These are phyloP conservation scores for Penicillium soppii DNA, from an alignment of 495 filamentous ascomycete genomes.

Conservation along the genomic window DNA sequence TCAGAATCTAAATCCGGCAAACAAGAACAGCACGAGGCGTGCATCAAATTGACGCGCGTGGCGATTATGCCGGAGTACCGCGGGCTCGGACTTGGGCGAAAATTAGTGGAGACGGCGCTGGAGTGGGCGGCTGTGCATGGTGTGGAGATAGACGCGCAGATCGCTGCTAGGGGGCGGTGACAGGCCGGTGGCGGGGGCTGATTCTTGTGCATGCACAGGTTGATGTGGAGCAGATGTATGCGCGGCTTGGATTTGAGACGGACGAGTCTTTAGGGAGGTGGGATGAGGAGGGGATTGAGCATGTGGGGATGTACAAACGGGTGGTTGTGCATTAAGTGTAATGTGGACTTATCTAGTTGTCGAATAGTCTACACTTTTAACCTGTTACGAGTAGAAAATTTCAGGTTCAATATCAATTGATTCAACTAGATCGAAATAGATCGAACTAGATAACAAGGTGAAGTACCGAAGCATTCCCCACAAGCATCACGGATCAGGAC, in stretches of 20 bases:
- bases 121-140: conserved; percentile 61
- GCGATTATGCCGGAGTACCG: conserved; percentile 64
- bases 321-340: conserved; percentile 18
- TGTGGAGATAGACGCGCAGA: conserved; percentile 37
- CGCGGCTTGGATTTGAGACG: conserved; percentile 62
- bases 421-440: conserved; percentile 4
- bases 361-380: no score
- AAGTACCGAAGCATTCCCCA: conserved; percentile 1
- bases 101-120: conserved; percentile 61
- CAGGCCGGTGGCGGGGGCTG: conserved; percentile 62
- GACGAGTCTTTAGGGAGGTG: conserved; percentile 74
- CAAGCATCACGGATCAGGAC: conserved; percentile 15
- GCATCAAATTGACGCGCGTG: conserved; percentile 76
- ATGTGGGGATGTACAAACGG: conserved; percentile 74
- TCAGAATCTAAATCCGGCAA: no score
- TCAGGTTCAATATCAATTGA: neutral
- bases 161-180: conserved; percentile 40
- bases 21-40: conserved; percentile 58
- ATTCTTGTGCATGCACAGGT: conserved; percentile 74
- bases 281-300: conserved; percentile 81
- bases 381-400: neutral
- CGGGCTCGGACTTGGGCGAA: conserved; percentile 57
- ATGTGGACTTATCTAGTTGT: no score
- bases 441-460: conserved; percentile 5
- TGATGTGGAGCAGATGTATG: conserved; percentile 58